Percentiles rank a stretch among this genome's conserved stretches.
Conservation (phyloP, 2,329 filamentous ascomycete genomes). For the Paraphoma sp. region DNA sequence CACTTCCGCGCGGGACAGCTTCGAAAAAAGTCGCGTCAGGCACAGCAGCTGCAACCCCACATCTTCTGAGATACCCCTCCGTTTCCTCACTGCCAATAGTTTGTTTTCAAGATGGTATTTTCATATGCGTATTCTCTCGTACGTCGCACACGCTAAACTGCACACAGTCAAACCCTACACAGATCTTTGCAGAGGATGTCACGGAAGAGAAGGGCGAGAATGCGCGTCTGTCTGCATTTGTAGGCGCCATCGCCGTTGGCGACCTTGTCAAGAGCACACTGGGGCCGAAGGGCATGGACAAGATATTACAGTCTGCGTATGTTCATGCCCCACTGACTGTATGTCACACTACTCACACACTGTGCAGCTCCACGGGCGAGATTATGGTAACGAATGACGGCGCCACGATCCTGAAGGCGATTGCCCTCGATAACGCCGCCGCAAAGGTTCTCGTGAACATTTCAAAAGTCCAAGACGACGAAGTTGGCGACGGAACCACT, state of each 20-base stretch:
- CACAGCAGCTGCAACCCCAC: conserved; percentile 38
- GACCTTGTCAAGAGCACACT: conserved; percentile 97
- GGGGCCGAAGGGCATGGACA: conserved; percentile 98
- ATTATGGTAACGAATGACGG: conserved; percentile 99
- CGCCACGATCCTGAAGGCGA: conserved; percentile 96
- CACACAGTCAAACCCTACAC: conserved; percentile 74
- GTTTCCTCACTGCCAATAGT: conserved; percentile 24
- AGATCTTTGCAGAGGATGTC: conserved; percentile 97
- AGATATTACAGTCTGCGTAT: conserved; percentile 93
- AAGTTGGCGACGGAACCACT: conserved; percentile 97
- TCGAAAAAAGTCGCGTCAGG: conserved; percentile 45
- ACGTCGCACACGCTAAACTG: conserved; percentile 13
- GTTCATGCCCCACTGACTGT: conserved; percentile 44
- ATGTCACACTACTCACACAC: conserved; percentile 26
- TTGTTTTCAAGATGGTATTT: conserved; percentile 40
- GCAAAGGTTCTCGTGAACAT: conserved; percentile 99
- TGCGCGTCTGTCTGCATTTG: conserved; percentile 96
- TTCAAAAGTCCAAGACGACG: conserved; percentile 98
- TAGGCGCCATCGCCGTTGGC: conserved; percentile 96
- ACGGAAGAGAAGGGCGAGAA: conserved; percentile 99
- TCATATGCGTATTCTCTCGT: neutral
- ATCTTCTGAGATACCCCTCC: conserved; percentile 40
- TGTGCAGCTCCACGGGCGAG: conserved; percentile 82
- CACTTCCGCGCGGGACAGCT: conserved; percentile 35
- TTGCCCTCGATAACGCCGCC: conserved; percentile 96